Conservation (phyloP, 1,139 yeast species). For the Diutina rugosa region DNA sequence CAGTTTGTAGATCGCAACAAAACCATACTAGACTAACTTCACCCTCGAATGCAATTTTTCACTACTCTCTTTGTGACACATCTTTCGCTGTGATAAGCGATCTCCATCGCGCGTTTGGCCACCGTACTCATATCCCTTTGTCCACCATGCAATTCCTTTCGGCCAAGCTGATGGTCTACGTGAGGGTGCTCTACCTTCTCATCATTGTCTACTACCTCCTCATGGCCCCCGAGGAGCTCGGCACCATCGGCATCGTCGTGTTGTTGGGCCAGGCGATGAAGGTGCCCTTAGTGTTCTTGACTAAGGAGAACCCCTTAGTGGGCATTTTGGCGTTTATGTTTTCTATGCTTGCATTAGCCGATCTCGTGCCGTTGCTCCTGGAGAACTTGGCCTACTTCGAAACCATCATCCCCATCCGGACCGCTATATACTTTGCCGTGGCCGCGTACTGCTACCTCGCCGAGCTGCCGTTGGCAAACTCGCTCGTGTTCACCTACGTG, state of each 20-base stretch:
- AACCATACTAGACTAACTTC: too few species aligned
- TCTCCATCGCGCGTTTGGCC: neutral
- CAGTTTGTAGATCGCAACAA: too few species aligned
- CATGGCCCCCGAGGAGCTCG: conserved; percentile 24
- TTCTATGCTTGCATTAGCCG: conserved; percentile 31
- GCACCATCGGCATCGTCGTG: conserved; percentile 36
- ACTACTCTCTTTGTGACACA: too few species aligned
- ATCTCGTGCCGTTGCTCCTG: conserved; percentile 46
- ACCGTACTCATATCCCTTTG: neutral
- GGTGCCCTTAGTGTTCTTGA: conserved; percentile 29
- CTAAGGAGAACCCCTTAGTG: conserved; percentile 34
- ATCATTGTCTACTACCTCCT: conserved; percentile 30
- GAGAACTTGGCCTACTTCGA: conserved; percentile 48
- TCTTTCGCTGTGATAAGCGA: too few species aligned
- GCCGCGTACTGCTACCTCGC: conserved; percentile 32
- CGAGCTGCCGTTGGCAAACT: conserved; percentile 38
- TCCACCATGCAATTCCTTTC: conserved; percentile 42
- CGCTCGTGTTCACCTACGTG: conserved; percentile 46
- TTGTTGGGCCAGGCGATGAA: conserved; percentile 49
- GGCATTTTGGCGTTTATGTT: conserved; percentile 39
- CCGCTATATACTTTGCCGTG: conserved; percentile 40
- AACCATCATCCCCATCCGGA: conserved; percentile 55
- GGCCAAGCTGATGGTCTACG: conserved; percentile 34
- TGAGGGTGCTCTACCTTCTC: conserved; percentile 34
- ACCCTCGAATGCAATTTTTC: too few species aligned